Evolutionary conservation across 148 eudicot genomes (phyloP).

Genomic region (Dysphania ambrosioides): DNA sequence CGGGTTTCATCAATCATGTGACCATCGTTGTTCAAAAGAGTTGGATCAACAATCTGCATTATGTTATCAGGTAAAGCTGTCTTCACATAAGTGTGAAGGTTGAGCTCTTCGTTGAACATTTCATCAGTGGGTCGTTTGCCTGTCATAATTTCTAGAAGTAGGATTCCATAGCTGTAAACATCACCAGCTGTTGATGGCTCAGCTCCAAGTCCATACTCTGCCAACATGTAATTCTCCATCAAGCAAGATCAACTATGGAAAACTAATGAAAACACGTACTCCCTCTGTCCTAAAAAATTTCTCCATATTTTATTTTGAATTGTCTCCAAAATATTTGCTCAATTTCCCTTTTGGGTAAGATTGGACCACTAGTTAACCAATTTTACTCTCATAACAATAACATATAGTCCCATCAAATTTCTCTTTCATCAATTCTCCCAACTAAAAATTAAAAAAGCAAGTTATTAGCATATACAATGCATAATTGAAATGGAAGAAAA

Average conservation of each 20-base stretch:
- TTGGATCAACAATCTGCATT: constrained; percentile 6
- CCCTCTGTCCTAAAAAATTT: too few relatives aligned
- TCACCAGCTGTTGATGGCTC: constrained; percentile 6
- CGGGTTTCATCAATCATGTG: neutral
- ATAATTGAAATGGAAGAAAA: neutral
- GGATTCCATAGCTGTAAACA: constrained; percentile 17
- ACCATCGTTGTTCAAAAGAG: neutral
- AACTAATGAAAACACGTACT: neutral
- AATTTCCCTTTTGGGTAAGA: too few relatives aligned
- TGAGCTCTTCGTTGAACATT: constrained; percentile 4
- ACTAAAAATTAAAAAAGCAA: too few relatives aligned
- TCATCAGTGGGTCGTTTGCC: constrained; percentile 19
- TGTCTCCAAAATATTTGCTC: too few relatives aligned
- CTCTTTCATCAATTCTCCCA: too few relatives aligned
- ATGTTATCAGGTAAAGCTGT: constrained; percentile 15
- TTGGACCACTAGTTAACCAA: too few relatives aligned
- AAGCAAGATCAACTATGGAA: neutral
- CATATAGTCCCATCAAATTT: too few relatives aligned
- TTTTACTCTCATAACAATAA: too few relatives aligned
- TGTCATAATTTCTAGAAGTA: constrained; percentile 18
- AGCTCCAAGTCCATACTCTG: constrained; percentile 16
- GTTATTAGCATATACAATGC: too few relatives aligned
- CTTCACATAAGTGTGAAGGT: constrained; percentile 21
- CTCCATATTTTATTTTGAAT: too few relatives aligned
- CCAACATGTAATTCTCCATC: neutral